phyloP scores from a whole-genome alignment of 257 asterid species.

The Penstemon eatonii region DNA sequence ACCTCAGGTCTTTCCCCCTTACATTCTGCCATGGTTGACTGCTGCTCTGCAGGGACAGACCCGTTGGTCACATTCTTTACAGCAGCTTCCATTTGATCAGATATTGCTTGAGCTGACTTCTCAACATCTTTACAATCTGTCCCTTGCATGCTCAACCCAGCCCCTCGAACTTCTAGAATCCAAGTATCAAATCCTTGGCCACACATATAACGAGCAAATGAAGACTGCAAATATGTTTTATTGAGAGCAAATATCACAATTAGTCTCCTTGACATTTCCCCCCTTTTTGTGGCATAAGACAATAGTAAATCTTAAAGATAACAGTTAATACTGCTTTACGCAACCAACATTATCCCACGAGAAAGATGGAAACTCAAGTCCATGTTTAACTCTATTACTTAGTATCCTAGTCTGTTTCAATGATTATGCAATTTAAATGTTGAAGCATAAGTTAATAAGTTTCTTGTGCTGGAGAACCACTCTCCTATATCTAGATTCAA shows the following conservation, averaged over 20 bases:
- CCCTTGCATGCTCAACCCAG: constrained; percentile 76
- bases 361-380: background rate
- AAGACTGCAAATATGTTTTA: constrained; percentile 58
- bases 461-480: background rate
- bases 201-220: constrained; percentile 97
- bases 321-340: background rate
- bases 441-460: background rate
- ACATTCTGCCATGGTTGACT: constrained; percentile 35
- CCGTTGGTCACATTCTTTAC: constrained; percentile 50
- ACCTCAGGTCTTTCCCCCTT: constrained; percentile 44
- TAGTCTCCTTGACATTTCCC: constrained; percentile 6
- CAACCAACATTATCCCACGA: background rate
- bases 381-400: constrained; percentile 8
- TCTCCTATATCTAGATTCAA: constrained; percentile 16
- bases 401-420: background rate
- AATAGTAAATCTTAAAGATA: background rate
- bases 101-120: constrained; percentile 54
- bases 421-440: background rate
- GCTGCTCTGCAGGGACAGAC: constrained; percentile 41
- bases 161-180: constrained; percentile 97
- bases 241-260: constrained; percentile 21
- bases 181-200: constrained; percentile 99
- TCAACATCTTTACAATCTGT: constrained; percentile 59
- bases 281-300: constrained; percentile 2
- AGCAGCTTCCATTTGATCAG: constrained; percentile 66